These are phyloP conservation scores for Myxozyma sirexii DNA, from an alignment of 805 yeast genomes.

Conservation along the genomic window DNA sequence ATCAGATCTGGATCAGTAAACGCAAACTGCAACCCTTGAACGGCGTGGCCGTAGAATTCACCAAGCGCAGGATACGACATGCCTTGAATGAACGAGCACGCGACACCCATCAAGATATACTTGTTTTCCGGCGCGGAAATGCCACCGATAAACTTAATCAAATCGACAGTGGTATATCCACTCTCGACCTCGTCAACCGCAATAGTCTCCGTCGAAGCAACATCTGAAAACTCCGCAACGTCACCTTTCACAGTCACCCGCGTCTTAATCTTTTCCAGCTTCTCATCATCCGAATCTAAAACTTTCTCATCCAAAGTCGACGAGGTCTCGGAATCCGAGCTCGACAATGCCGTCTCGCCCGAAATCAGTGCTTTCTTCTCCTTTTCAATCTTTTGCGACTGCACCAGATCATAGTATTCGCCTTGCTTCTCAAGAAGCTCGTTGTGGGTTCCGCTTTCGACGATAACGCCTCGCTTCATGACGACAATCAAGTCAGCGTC, in stretches of 20 bases:
- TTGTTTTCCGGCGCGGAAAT: slow-evolving; percentile 23
- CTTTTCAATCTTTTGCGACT: slow-evolving; percentile 42
- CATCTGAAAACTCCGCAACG: slow-evolving; percentile 7
- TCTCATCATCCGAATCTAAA: slow-evolving; percentile 16
- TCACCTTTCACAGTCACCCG: slow-evolving; percentile 18
- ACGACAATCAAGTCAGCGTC: slow-evolving; percentile 61
- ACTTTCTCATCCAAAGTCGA: slow-evolving; percentile 15
- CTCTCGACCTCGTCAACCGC: neutral
- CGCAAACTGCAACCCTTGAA: slow-evolving; percentile 38
- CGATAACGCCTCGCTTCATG: slow-evolving; percentile 53
- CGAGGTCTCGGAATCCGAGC: slow-evolving; percentile 15
- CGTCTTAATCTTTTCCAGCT: slow-evolving; percentile 22
- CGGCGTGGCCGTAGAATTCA: slow-evolving; percentile 31
- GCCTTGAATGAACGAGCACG: slow-evolving; percentile 32
- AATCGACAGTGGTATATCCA: slow-evolving; percentile 21
- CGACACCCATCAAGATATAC: slow-evolving; percentile 20
- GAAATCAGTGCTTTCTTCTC: slow-evolving; percentile 34
- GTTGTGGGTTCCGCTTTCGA: slow-evolving; percentile 50
- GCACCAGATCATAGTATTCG: slow-evolving; percentile 43
- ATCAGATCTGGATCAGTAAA: slow-evolving; percentile 41
- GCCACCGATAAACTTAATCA: slow-evolving; percentile 21
- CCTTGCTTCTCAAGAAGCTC: slow-evolving; percentile 43
- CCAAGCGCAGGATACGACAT: slow-evolving; percentile 33
- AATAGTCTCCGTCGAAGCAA: neutral
- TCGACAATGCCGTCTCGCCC: neutral